A percentile compares a stretch with the other conserved stretches of the same genome.
Evolutionary conservation across 2,329 filamentous ascomycete species (phyloP).

Genomic region (Harringtonia aguacate): DNA sequence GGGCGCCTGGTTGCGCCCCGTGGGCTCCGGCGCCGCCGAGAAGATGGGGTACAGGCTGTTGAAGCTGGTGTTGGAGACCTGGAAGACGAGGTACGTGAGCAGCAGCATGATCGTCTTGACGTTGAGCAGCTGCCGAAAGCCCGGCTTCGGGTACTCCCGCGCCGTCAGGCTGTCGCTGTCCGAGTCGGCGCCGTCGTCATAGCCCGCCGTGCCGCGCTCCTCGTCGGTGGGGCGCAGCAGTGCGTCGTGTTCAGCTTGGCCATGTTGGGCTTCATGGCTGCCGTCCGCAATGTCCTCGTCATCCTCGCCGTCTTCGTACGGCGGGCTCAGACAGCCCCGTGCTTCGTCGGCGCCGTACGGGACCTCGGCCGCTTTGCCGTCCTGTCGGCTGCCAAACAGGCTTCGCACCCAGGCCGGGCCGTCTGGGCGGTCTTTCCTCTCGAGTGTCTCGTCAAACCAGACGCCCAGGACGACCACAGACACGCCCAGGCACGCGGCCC

Average conservation of each 20-base stretch:
- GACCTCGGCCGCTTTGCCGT: not conserved
- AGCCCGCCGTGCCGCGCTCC: no score
- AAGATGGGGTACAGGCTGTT: slow-evolving; percentile 95
- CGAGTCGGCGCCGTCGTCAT: no score
- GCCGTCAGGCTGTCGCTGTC: not conserved
- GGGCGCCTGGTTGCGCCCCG: slow-evolving; percentile 65
- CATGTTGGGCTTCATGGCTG: not conserved
- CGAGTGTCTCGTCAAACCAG: slow-evolving; percentile 79
- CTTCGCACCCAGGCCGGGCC: slow-evolving; percentile 12
- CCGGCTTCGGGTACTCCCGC: slow-evolving; percentile 23
- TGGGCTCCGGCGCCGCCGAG: slow-evolving; percentile 61
- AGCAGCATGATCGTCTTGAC: slow-evolving; percentile 75
- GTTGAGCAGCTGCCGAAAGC: slow-evolving; percentile 55
- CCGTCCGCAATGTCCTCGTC: not conserved
- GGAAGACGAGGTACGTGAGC: slow-evolving; percentile 82
- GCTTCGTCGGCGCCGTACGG: no score
- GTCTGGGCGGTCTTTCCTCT: slow-evolving; percentile 24
- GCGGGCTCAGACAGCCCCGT: no score
- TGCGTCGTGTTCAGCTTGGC: not conserved
- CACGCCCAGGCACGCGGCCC: slow-evolving; percentile 58
- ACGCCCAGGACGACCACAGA: slow-evolving; percentile 66
- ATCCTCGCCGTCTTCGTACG: no score
- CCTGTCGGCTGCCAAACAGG: slow-evolving; percentile 10
- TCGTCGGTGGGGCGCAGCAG: no score
- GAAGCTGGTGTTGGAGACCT: slow-evolving; percentile 88